These are phyloP conservation scores for Aegilops longissima DNA, from an alignment of 176 grass and related monocot genomes.

Conservation along the genomic window DNA sequence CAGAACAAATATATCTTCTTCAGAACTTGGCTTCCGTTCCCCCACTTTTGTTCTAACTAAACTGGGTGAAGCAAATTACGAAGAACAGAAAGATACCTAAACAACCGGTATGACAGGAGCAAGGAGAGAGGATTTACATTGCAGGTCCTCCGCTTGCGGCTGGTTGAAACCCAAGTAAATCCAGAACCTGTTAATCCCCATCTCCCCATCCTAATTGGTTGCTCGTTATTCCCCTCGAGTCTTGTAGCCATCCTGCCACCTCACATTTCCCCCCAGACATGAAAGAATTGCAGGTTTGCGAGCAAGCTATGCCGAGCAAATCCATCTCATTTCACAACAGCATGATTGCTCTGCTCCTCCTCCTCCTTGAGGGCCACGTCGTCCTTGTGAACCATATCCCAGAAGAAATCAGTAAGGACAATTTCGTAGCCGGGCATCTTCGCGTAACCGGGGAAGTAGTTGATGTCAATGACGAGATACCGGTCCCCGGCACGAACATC, in stretches of 20 bases:
- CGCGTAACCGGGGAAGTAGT: slow-evolving; percentile 88
- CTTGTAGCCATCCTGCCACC: slow-evolving; percentile 19
- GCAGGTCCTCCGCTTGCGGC: slow-evolving; percentile 18
- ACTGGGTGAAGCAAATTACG: slow-evolving; percentile 41
- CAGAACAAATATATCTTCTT: slow-evolving; percentile 39
- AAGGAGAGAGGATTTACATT: slow-evolving; percentile 57
- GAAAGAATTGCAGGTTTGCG: slow-evolving; percentile 32
- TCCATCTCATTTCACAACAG: slow-evolving; percentile 35
- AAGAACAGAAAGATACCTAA: slow-evolving; percentile 48
- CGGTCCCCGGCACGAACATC: slow-evolving; percentile 64
- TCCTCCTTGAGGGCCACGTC: slow-evolving; percentile 12
- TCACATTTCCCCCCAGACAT: slow-evolving; percentile 17
- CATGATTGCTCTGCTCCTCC: slow-evolving; percentile 13
- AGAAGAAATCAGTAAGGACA: slow-evolving; percentile 80
- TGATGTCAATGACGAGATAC: slow-evolving; percentile 94
- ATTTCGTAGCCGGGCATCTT: slow-evolving; percentile 89
- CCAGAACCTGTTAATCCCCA: background rate
- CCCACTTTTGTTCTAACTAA: slow-evolving; percentile 37
- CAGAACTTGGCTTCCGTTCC: slow-evolving; percentile 14
- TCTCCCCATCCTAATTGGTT: slow-evolving; percentile 26
- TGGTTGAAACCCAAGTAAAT: slow-evolving; percentile 25
- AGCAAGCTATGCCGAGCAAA: background rate
- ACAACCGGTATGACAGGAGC: slow-evolving; percentile 39
- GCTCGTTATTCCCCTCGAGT: slow-evolving; percentile 31
- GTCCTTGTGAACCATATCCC: slow-evolving; percentile 56